Evolutionary conservation across 1,284 basidiomycete genomes (phyloP), one percentile per base, ranked within the genome.

Genomic region (Moesziomyces sp.): DNA sequence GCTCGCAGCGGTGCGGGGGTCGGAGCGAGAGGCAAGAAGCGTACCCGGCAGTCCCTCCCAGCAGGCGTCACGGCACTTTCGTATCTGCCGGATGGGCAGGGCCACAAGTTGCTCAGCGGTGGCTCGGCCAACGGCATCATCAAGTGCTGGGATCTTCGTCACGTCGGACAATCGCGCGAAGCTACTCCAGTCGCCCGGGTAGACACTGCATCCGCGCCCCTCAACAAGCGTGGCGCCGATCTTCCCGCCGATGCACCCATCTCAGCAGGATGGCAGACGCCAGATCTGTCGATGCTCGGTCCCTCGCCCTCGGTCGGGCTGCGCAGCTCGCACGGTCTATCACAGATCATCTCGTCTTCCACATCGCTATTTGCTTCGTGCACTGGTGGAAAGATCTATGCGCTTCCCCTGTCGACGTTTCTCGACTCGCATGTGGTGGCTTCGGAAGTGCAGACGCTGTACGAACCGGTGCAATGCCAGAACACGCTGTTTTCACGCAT

Each of bases 401-500:
- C 66, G 11, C 64, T 77, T 8, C 64, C 71, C 3, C 54, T 60
- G 1, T 65, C 68, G 1, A 45, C 62, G 3, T 73, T 65, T 16
- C 57, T 66, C 28, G 69, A 58, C 45, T 61, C 48, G 19, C 46
- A 52, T 7, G 46, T 65, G 3, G 26, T 21, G 3, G 24, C 46
- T 1, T 53, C 30, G 21, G 54, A 47, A 42, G 61, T 72, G 28
- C 52, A 62, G 11, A 68, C 64, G 46, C 58, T 80, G 38, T 77
- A 77, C 54, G 57, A 78, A 21, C 63, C 65, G 18, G 62, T 68
- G n/a, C 81, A 83, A 58, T 64, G 72, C 33, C 71, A 69, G 9
- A 83, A 83, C 48, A 77, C 80, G 45, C 72, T 83, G 26, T 83
- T 80, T 57, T 79, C 81, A 19, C 71, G 78, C 1, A 63, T 81